Conservation (phyloP, 2,329 filamentous ascomycete species). For the Colletotrichum simmondsii region DNA sequence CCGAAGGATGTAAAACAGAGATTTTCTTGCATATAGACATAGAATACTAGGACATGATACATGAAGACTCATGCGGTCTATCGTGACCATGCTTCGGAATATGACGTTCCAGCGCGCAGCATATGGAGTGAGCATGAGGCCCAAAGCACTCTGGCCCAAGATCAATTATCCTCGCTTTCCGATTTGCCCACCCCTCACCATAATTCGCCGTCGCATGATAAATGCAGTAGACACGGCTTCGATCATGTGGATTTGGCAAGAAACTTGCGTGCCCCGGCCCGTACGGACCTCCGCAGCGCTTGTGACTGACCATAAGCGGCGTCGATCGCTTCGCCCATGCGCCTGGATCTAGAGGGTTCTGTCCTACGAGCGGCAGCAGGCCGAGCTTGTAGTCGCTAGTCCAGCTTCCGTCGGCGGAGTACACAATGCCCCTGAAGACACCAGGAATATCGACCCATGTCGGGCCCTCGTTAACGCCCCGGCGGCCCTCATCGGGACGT, state of each 20-base stretch:
- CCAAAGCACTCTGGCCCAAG: slow-evolving; percentile 32
- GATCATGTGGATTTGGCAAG: slow-evolving; percentile 64
- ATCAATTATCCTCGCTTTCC: slow-evolving; percentile 36
- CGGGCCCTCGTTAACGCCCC: slow-evolving; percentile 66
- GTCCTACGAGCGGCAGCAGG: slow-evolving; percentile 63
- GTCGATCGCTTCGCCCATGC: slow-evolving; percentile 64
- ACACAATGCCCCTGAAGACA: slow-evolving; percentile 63
- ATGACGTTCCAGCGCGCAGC: slow-evolving; percentile 32
- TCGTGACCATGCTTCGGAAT: slow-evolving; percentile 15
- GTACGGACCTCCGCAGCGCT: slow-evolving; percentile 58
- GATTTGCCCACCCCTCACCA: slow-evolving; percentile 37
- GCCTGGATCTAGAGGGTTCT: slow-evolving; percentile 53
- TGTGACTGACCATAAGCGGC: slow-evolving; percentile 61
- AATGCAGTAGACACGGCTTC: slow-evolving; percentile 63
- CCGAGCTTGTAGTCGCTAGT: slow-evolving; percentile 64
- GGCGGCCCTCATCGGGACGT: slow-evolving; percentile 46
- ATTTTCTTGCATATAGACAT: background rate
- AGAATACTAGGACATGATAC: slow-evolving; percentile 19
- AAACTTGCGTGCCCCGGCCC: slow-evolving; percentile 69
- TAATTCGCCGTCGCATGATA: slow-evolving; percentile 64
- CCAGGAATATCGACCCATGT: slow-evolving; percentile 61
- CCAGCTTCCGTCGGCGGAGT: slow-evolving; percentile 68
- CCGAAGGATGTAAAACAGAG: too few species aligned
- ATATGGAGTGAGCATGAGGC: slow-evolving; percentile 31
- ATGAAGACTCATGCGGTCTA: background rate